A percentile compares a stretch with the other conserved stretches of the same genome.
These are phyloP conservation scores for Saccharomycopsis fermentans DNA, from an alignment of 805 yeast species.

Conservation along the genomic window DNA sequence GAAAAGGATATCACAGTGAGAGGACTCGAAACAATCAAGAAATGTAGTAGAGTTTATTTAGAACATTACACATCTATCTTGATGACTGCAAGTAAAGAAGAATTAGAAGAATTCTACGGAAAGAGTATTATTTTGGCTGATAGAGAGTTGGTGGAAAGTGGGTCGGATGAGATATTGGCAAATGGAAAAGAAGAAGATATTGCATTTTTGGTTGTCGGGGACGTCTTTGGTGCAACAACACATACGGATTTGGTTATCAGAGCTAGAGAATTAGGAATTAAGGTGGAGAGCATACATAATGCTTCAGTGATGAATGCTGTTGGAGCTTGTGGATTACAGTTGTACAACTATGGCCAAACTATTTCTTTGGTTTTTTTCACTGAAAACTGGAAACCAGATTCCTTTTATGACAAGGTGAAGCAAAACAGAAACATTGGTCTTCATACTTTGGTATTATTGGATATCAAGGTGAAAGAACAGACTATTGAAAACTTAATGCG, in stretches of 20 bases:
- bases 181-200: conserved; percentile 74
- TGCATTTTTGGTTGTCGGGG: conserved; percentile 95
- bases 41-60: conserved; percentile 81
- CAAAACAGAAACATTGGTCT: conserved; percentile 87
- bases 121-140: conserved; percentile 82
- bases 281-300: conserved; percentile 78
- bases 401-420: conserved; percentile 79
- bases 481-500: conserved; percentile 89
- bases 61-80: conserved; percentile 93
- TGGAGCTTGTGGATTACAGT: conserved; percentile 94
- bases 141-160: conserved; percentile 86
- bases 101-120: conserved; percentile 77
- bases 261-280: conserved; percentile 75
- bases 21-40: conserved; percentile 75
- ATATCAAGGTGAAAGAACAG: conserved; percentile 95
- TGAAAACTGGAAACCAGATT: conserved; percentile 92
- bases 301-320: conserved; percentile 98
- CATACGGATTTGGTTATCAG: conserved; percentile 90
- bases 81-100: conserved; percentile 78
- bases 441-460: conserved; percentile 80
- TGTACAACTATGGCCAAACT: conserved; percentile 93
- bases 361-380: conserved; percentile 95
- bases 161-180: conserved; percentile 71
- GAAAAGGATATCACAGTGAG: conserved; percentile 89
- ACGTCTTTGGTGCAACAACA: conserved; percentile 96